phyloP scores from a whole-genome alignment of 805 yeast genomes.

The Phaffomyces opuntiae region DNA sequence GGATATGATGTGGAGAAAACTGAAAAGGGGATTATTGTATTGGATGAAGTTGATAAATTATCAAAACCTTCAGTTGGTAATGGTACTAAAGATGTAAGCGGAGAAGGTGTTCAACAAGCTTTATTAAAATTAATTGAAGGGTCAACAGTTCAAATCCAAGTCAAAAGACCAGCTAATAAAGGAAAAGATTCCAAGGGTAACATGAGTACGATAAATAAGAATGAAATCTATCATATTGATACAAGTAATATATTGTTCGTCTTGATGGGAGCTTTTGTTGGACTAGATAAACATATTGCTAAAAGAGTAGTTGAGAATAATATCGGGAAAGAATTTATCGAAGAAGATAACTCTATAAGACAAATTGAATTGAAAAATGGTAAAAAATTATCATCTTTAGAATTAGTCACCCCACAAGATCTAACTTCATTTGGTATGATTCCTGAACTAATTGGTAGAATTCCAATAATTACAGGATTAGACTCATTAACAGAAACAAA shows the following conservation, averaged over 20 bases:
- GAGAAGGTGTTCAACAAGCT: constrained; percentile 62
- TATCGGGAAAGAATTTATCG: constrained; percentile 16
- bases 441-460: constrained; percentile 54
- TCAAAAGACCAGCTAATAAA: constrained; percentile 34
- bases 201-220: constrained; percentile 24
- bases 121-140: constrained; percentile 52
- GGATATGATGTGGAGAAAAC: constrained; percentile 45
- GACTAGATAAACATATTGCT: constrained; percentile 42
- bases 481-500: constrained; percentile 39
- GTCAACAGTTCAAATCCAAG: constrained; percentile 40
- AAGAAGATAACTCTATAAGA: constrained; percentile 24
- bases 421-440: constrained; percentile 46
- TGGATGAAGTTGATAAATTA: constrained; percentile 54
- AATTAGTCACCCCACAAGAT: constrained; percentile 42
- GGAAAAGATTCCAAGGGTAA: constrained; percentile 25
- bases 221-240: constrained; percentile 41
- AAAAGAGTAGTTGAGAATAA: constrained; percentile 29
- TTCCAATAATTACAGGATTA: constrained; percentile 46
- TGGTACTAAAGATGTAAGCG: constrained; percentile 52
- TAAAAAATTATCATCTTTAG: constrained; percentile 33
- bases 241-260: constrained; percentile 51
- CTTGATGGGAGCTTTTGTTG: constrained; percentile 58
- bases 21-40: constrained; percentile 51
- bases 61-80: constrained; percentile 40
- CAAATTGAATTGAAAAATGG: constrained; percentile 33